Conservation (phyloP, 1,284 basidiomycete genomes). For the Pseudozyma pruni region DNA sequence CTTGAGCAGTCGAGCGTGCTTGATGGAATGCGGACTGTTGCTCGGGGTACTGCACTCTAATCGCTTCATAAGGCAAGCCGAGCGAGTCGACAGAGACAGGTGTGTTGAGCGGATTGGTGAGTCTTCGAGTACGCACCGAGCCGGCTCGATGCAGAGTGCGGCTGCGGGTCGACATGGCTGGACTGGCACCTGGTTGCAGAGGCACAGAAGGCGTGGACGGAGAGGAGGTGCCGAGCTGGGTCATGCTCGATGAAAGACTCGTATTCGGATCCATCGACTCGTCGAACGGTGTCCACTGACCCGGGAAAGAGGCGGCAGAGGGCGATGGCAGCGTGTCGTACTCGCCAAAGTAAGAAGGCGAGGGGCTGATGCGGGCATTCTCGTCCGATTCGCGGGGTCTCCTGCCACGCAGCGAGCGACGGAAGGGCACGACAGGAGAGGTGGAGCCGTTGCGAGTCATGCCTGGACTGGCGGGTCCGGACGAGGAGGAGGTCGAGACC, state of each 20-base stretch:
- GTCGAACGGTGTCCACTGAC: slow-evolving; percentile 15
- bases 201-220: slow-evolving; percentile 22
- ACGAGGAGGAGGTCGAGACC: slow-evolving; percentile 22
- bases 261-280: slow-evolving; percentile 10
- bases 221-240: slow-evolving; percentile 19
- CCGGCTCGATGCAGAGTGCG: slow-evolving; percentile 31
- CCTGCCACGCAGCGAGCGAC: slow-evolving; percentile 24
- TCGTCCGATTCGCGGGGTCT: slow-evolving; percentile 41
- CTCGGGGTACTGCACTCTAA: background rate
- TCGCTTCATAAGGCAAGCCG: background rate
- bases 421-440: slow-evolving; percentile 32
- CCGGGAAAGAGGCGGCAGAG: slow-evolving; percentile 16
- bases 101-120: slow-evolving; percentile 40
- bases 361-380: slow-evolving; percentile 35
- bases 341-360: slow-evolving; percentile 39
- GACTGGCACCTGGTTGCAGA: slow-evolving; percentile 29
- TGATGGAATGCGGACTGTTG: slow-evolving; percentile 5
- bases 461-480: slow-evolving; percentile 30
- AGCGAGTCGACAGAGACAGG: slow-evolving; percentile 13
- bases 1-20: slow-evolving; percentile 4
- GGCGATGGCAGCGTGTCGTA: slow-evolving; percentile 24
- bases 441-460: slow-evolving; percentile 34
- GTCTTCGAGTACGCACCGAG: slow-evolving; percentile 23
- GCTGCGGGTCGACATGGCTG: slow-evolving; percentile 48
- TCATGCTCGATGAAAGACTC: slow-evolving; percentile 26